Conservation (phyloP, 1,284 basidiomycete genomes). For the Wallemia hederae region DNA sequence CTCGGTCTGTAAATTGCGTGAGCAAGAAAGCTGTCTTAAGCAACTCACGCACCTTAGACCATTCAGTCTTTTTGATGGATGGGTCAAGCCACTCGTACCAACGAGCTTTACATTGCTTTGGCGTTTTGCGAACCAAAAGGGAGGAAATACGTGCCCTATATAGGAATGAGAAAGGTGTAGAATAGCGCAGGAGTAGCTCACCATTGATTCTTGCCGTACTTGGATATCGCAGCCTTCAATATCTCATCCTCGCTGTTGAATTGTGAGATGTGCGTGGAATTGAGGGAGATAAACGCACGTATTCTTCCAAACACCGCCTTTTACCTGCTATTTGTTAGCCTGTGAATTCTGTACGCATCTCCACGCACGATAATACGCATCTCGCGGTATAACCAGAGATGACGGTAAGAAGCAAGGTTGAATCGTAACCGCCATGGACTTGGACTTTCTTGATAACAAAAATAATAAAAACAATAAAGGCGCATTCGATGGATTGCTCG, state of each 20-base stretch:
- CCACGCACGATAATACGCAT: background rate
- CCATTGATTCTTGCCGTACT: conserved; percentile 94
- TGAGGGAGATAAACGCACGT: background rate
- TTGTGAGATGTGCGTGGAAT: background rate
- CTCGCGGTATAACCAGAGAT: background rate
- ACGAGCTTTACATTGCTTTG: conserved; percentile 95
- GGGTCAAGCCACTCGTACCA: conserved; percentile 99
- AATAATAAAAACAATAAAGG: background rate
- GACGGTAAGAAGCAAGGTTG: background rate
- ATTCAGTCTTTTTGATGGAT: conserved; percentile 98
- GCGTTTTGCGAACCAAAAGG: conserved; percentile 86
- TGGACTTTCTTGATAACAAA: background rate
- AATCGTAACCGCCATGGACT: background rate
- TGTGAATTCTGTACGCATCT: background rate
- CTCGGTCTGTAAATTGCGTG: conserved; percentile 31
- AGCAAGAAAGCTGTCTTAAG: conserved; percentile 3
- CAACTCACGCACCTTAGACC: conserved; percentile 46
- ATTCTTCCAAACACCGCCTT: conserved; percentile 11
- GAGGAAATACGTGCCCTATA: conserved; percentile 90
- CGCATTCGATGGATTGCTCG: background rate
- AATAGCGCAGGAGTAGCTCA: conserved; percentile 14
- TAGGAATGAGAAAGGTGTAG: conserved; percentile 4
- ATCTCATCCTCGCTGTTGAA: conserved; percentile 65
- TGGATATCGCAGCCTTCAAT: conserved; percentile 84
- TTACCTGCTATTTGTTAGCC: background rate